Base-by-base conservation (phyloP, 148 eudicot genomes). In the Rhododendron ovatum region DNA sequence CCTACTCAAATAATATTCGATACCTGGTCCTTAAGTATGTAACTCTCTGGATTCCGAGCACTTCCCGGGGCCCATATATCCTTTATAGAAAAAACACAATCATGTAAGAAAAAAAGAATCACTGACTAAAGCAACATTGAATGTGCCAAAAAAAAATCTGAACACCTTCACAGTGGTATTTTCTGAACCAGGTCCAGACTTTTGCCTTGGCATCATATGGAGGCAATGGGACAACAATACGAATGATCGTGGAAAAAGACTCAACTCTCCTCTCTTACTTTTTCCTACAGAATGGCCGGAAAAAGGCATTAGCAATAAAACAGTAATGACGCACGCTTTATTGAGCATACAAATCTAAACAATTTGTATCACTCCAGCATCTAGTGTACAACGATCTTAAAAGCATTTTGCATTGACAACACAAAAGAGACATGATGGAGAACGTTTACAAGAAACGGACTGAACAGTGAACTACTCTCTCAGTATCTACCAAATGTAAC, bases 131-230 rank as follows among this genome's bases (percentile, higher is more conserved):
- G 45, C n/a, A 74, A 37, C 61, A 83, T 48, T 61, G 24, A 18
- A 71, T 24, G 14, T 11, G 14, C 39, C 63, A 43, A 4, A 87
- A 45, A 45, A 41, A 84, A 50, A 39, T 33, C 28, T 80, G 78
- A 48, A 33, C 24, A 88, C 85, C 83, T 86, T 91, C 48, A 90
- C 94, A 88, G 86, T 93, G 45, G 82, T 76, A 84, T 86, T 93
- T 18, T 95, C 98, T 17, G 90, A 65, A 47, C 90, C 92, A 89
- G 93, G 83, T 41, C 86, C 95, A 73, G 89, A 86, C 82, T 95
- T 96, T 84, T 91, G 95, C 86, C 94, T 91, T 26, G 98, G 98
- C 95, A 96, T 90, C 99, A 96, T 94, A 88, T 95, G 99, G 79
- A 96, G 95, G 85, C 99, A 95, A 84, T 95, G 98, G 11, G 99